A percentile compares a stretch with the other conserved stretches of the same genome.
phyloP scores from a whole-genome alignment of 306 rosid genomes.

The Hippophae rhamnoides region DNA sequence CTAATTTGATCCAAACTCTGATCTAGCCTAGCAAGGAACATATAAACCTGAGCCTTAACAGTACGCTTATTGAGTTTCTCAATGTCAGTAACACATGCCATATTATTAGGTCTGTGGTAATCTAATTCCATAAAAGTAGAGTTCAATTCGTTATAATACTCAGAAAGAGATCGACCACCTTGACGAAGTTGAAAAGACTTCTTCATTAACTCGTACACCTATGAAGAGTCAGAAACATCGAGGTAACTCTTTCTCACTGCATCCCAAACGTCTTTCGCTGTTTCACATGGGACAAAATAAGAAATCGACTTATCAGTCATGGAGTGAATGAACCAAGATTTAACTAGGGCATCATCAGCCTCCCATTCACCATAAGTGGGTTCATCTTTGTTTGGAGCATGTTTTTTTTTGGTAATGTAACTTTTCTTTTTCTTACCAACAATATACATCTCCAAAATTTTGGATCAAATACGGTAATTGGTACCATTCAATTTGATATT shows the following conservation, averaged over 20 bases:
- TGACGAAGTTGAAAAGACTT: not conserved
- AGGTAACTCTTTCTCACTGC: not conserved
- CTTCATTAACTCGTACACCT: not conserved
- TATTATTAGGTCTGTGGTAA: no score
- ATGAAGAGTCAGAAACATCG: not conserved
- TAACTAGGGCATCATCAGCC: not conserved
- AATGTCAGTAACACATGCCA: no score
- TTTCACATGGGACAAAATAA: not conserved
- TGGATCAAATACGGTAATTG: not conserved
- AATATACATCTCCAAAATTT: not conserved
- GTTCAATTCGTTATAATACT: not conserved
- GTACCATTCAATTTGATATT: not conserved
- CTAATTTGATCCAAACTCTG: not conserved
- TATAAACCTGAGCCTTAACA: no score
- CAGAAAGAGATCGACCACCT: not conserved
- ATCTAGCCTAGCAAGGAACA: not conserved
- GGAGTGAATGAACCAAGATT: not conserved
- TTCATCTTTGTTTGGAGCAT: not conserved
- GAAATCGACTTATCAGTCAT: not conserved
- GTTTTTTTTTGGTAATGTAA: no score
- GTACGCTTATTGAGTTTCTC: no score
- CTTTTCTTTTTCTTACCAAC: not conserved
- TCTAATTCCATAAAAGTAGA: no score
- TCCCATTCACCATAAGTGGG: not conserved
- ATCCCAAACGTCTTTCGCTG: not conserved